Conservation (phyloP, 75 land plant species). For the Gnetum montanum region DNA sequence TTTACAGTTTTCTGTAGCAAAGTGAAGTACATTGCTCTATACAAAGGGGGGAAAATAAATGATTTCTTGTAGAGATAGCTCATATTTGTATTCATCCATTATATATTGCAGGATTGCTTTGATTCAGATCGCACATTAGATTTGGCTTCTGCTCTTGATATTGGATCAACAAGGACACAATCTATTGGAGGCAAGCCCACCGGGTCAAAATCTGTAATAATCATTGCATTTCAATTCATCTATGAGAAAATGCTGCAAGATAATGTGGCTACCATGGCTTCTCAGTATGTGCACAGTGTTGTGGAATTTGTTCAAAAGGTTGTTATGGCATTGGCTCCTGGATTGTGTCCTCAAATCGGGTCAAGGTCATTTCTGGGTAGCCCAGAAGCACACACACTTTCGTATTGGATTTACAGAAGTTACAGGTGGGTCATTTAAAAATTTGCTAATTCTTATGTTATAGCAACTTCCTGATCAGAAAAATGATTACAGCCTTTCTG, state of each 20-base stretch:
- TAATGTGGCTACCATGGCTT: slow-evolving; percentile 79
- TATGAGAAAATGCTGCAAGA: slow-evolving; percentile 74
- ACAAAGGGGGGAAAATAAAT: background rate
- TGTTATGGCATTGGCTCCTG: slow-evolving; percentile 82
- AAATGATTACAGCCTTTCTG: background rate
- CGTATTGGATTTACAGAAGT: slow-evolving; percentile 64
- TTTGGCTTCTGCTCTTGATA: slow-evolving; percentile 78
- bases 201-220: slow-evolving; percentile 56
- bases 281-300: slow-evolving; percentile 81
- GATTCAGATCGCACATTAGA: slow-evolving; percentile 64
- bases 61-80: background rate
- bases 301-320: slow-evolving; percentile 82
- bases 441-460: slow-evolving; percentile 3
- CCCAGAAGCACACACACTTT: slow-evolving; percentile 75
- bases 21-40: background rate
- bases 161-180: slow-evolving; percentile 29
- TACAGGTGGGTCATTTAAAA: slow-evolving; percentile 54
- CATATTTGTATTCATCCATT: background rate
- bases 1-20: background rate
- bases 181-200: slow-evolving; percentile 9
- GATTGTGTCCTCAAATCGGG: slow-evolving; percentile 30
- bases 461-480: background rate
- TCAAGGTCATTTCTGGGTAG: slow-evolving; percentile 44
- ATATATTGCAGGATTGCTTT: slow-evolving; percentile 42
- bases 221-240: slow-evolving; percentile 84